Conservation (phyloP, 2,329 filamentous ascomycete genomes). For the Orbilia brochopaga region DNA sequence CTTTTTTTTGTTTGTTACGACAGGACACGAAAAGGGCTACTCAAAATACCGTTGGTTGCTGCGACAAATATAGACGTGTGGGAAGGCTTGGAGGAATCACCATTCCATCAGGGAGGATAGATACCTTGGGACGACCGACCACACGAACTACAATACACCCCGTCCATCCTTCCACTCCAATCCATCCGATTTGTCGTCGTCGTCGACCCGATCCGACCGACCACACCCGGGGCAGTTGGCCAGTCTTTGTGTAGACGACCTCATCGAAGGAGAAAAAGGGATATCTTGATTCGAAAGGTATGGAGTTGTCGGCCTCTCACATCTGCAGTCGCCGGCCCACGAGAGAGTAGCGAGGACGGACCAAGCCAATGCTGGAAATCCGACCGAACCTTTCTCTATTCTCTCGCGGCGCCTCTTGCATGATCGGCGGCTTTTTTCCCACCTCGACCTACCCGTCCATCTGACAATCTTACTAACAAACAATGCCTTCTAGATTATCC, state of each 20-base stretch:
- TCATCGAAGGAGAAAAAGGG: constrained; percentile 16
- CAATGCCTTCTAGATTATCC: neutral
- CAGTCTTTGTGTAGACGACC: neutral
- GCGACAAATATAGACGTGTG: constrained; percentile 2
- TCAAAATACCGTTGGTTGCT: constrained; percentile 1
- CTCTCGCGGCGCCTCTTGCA: constrained; percentile 1
- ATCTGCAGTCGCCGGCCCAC: neutral
- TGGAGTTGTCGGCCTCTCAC: constrained; percentile 15
- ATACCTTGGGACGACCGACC: neutral
- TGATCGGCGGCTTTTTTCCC: neutral
- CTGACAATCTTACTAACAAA: neutral
- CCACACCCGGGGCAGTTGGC: neutral
- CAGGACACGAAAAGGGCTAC: constrained; percentile 1
- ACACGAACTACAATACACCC: neutral
- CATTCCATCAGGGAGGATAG: neutral
- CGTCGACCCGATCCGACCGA: neutral
- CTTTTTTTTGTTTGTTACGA: constrained; percentile 9
- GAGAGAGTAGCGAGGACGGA: constrained; percentile 1
- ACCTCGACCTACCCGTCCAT: neutral
- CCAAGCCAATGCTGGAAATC: neutral
- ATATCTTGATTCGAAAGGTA: constrained; percentile 47
- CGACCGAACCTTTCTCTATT: constrained; percentile 4
- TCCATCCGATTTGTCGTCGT: neutral
- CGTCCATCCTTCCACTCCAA: neutral
- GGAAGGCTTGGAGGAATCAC: neutral